Evolutionary conservation across 331 rosid species (phyloP), one percentile per base, ranked within the genome.

Genomic region (Quercus tomentella): DNA sequence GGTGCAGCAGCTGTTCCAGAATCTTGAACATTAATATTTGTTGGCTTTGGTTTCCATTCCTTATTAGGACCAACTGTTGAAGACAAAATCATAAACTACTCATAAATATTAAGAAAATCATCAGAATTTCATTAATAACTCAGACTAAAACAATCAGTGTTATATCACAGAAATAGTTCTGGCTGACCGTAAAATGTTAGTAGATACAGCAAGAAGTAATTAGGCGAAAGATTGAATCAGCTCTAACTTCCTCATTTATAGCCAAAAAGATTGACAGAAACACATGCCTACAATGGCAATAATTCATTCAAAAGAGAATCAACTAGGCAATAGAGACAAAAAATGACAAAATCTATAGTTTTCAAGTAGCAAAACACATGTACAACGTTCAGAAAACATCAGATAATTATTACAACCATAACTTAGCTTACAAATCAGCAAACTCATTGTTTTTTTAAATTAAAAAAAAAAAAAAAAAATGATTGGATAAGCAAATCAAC

Each of bases 31-130:
- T 73, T 62, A 16, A 88, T 63, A 84, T 75, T 81, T 25, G 87
- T 83, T 37, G 96, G 83, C 87, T 96, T 96, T 22, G 99, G 99
- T 82, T 96, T 96, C 99, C 99, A 96, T 83, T 96, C 99, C 89
- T 93, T 96, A 81, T 81, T 96, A 80, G 98, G 87, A 88, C 93
- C 94, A 83, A 89, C 97, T 91, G 97, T 73, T 56, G 79, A 79
- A 87, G 80, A 89, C 69, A 84, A 61, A 87, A 80, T 57, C 77
- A 72, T 20, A 56, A 56, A 70, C 54, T 23, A 21, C 49, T 54
- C 77, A 81, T 31, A 84, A 81, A 73, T 63, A 52, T 67, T 72
- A 76, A 51, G 54, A 72, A 84, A 82, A 81, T 78, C 81, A 72
- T 73, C 74, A 73, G 70, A 54, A 51, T 58, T 73, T 70, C 65